Base-by-base conservation (phyloP, 2,329 filamentous ascomycete genomes). In the Fusarium sp. region DNA sequence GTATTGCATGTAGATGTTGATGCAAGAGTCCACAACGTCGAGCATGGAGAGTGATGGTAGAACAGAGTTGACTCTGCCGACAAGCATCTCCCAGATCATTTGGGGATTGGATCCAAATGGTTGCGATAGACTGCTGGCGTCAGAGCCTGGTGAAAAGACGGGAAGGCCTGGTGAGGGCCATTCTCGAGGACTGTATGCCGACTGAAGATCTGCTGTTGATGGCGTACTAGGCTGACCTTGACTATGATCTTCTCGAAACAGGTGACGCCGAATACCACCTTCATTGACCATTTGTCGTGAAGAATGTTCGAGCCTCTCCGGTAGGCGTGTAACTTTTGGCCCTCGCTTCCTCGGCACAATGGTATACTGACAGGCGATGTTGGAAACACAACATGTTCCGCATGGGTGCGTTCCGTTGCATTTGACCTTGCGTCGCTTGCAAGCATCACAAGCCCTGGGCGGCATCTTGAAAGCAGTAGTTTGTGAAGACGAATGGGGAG, bases 361-460 rank as follows among this genome's bases (percentile, higher is more conserved):
- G 7, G 54, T 57, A 27, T 57, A 57, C 9, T 57, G 54, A 10
- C 54, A 57, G 33, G 31, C 16, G 33, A 57, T 39, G 9, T 24
- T 57, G 9, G 54, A 57, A 6, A 57, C 54, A 18, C 54, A 37
- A 4, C 54, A 57, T 57, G 54, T 57, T 57, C 54, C 54, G 14
- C 54, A 57, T 57, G 54, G 54, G 4, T 57, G 54, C 5, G 54
- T 57, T 20, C 54, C 54, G 20, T 57, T 57, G 54, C 54, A 57
- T 29, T 57, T 57, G 33, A 57, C 54, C n/a, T 57, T 57, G 14
- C 54, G 54, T 57, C 54, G 33, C 14, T 57, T 57, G 54, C 54
- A 57, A 29, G 54, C 54, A 57, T 57, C 54, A 13, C 54, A 57
- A 22, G 54, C 54, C 4, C 54, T 29, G n/a, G 54, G 27, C 7